Percentiles rank a stretch among this genome's conserved stretches.
phyloP scores from a whole-genome alignment of 352 stramenopile genomes.

The Globisporangium parvum region DNA sequence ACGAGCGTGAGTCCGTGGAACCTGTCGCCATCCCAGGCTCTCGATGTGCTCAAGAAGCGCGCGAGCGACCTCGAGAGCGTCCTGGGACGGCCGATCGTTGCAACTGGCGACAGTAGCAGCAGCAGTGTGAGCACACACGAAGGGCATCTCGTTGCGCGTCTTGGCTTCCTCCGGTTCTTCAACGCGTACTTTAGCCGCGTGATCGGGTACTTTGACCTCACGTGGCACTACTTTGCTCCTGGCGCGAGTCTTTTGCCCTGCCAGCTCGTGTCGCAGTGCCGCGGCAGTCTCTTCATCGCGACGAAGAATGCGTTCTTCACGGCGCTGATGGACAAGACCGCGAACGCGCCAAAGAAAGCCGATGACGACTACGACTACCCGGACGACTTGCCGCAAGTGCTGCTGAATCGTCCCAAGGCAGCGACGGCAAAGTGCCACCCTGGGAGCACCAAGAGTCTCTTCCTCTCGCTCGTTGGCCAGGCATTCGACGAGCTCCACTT shows the following conservation, averaged over 20 bases:
- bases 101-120: neutral
- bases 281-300: conserved; percentile 62
- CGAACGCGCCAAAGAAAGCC: conserved; percentile 64
- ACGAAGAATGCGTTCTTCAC: conserved; percentile 81
- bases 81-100: neutral
- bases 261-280: conserved; percentile 49
- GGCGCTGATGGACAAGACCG: conserved; percentile 62
- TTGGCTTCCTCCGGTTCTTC: conserved; percentile 64
- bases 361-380: conserved; percentile 93
- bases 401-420: conserved; percentile 84
- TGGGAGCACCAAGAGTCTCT: conserved; percentile 53
- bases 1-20: conserved; percentile 61
- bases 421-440: conserved; percentile 71
- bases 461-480: conserved; percentile 80
- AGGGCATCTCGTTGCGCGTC: conserved; percentile 35
- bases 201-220: conserved; percentile 73
- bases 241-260: conserved; percentile 26
- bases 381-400: conserved; percentile 77
- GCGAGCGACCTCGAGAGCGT: conserved; percentile 6
- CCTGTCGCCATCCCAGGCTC: conserved; percentile 28
- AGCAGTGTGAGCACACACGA: neutral
- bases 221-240: conserved; percentile 62
- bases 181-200: conserved; percentile 69
- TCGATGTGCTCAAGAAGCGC: conserved; percentile 21
- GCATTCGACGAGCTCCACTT: conserved; percentile 86